phyloP scores from a whole-genome alignment of 345 rosid genomes.

The Eucalyptus sideroxylon region DNA sequence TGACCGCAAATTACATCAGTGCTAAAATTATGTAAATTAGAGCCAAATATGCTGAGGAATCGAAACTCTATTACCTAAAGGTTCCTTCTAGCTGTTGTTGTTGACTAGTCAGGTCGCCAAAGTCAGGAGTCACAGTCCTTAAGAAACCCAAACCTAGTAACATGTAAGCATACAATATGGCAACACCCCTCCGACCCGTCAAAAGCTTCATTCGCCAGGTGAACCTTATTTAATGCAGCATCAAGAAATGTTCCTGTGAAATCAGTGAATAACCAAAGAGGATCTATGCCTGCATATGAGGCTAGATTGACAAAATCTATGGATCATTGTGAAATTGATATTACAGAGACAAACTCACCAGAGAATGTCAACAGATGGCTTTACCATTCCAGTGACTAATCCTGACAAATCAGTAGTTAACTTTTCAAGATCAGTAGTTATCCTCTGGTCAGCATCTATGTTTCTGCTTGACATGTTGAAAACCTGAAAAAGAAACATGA shows the following conservation, averaged over 20 bases:
- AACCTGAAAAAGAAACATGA: conserved; percentile 28
- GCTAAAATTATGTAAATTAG: background rate
- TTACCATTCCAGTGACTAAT: conserved; percentile 95
- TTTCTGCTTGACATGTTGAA: conserved; percentile 80
- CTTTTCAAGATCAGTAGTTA: conserved; percentile 90
- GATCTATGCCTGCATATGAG: background rate
- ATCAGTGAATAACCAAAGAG: background rate
- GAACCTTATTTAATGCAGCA: conserved; percentile 45
- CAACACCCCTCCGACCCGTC: conserved; percentile 93
- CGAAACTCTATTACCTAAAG: conserved; percentile 48
- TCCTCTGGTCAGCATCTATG: conserved; percentile 95
- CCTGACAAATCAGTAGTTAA: conserved; percentile 79
- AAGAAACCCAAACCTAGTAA: conserved; percentile 89
- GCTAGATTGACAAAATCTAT: background rate
- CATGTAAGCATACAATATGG: conserved; percentile 91
- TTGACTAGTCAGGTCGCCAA: conserved; percentile 78
- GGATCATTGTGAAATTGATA: background rate
- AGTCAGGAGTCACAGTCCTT: conserved; percentile 84
- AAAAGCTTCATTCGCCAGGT: conserved; percentile 99
- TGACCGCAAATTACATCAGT: background rate
- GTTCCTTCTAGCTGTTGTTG: conserved; percentile 93
- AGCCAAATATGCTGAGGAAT: background rate
- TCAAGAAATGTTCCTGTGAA: background rate
- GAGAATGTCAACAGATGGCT: conserved; percentile 90
- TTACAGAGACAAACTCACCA: conserved; percentile 44